Conservation (phyloP, 2,329 filamentous ascomycete species). For the Colletotrichum sp. region DNA sequence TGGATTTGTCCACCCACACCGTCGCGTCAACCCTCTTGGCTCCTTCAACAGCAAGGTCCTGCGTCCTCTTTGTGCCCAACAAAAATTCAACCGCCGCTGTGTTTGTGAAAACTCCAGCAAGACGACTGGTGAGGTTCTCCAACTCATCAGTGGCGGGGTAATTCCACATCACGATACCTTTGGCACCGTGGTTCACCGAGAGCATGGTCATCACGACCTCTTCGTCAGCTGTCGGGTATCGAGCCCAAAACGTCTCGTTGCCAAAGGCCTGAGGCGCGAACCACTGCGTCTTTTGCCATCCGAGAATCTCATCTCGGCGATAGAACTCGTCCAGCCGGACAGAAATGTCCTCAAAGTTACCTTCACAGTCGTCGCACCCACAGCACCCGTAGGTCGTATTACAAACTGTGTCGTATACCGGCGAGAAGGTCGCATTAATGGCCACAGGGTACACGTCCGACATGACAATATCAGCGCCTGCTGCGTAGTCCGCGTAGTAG, state of each 20-base stretch:
- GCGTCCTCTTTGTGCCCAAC: background rate
- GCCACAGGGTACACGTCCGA: constrained; percentile 65
- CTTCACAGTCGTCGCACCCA: constrained; percentile 66
- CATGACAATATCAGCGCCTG: constrained; percentile 63
- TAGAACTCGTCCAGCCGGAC: constrained; percentile 45
- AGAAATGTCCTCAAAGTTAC: constrained; percentile 56
- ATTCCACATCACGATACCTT: constrained; percentile 49
- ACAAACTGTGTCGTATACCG: constrained; percentile 57
- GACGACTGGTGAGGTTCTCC: constrained; percentile 40
- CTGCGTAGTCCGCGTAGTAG: constrained; percentile 59
- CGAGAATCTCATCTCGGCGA: constrained; percentile 39
- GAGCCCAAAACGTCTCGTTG: constrained; percentile 52
- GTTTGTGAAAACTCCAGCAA: constrained; percentile 41
- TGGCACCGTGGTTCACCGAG: constrained; percentile 50
- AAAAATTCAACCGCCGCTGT: constrained; percentile 41
- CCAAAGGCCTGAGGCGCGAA: constrained; percentile 53
- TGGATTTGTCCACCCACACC: background rate
- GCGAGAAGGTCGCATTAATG: constrained; percentile 58
- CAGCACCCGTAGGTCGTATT: constrained; percentile 66
- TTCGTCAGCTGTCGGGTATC: constrained; percentile 48
- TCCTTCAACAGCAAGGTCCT: constrained; percentile 1
- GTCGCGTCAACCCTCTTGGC: constrained; percentile 7
- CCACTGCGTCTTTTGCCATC: constrained; percentile 47
- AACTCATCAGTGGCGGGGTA: constrained; percentile 44
- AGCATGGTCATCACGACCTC: constrained; percentile 48